phyloP scores from a whole-genome alignment of 2,329 filamentous ascomycete genomes.

The Parascedosporium putredinis region DNA sequence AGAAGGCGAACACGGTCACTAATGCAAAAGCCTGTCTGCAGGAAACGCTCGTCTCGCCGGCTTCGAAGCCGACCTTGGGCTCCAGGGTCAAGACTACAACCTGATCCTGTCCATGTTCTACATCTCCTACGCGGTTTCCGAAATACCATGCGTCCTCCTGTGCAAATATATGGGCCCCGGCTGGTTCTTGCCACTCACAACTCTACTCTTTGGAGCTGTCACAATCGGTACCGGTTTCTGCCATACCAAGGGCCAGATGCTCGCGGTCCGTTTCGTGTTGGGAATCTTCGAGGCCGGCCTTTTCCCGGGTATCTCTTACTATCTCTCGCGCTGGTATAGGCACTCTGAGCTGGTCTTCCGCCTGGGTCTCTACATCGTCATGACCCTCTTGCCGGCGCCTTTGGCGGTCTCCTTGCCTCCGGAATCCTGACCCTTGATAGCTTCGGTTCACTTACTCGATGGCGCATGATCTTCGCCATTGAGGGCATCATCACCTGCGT shows the following conservation, averaged over 20 bases:
- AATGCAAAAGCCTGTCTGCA: constrained; percentile 29
- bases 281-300: constrained; percentile 62
- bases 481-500: constrained; percentile 43
- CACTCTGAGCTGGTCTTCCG: constrained; percentile 58
- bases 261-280: constrained; percentile 56
- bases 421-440: constrained; percentile 63
- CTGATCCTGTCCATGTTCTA: constrained; percentile 40
- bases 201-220: constrained; percentile 43
- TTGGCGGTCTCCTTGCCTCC: constrained; percentile 62
- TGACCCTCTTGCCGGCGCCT: constrained; percentile 64
- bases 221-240: constrained; percentile 38
- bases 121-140: constrained; percentile 40
- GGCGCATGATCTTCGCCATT: constrained; percentile 75
- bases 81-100: constrained; percentile 50
- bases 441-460: constrained; percentile 48
- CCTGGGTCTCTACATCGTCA: constrained; percentile 60
- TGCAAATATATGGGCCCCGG: constrained; percentile 41
- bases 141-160: constrained; percentile 47
- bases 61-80: constrained; percentile 25
- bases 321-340: constrained; percentile 66
- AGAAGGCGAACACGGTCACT: constrained; percentile 17
- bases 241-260: constrained; percentile 34
- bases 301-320: constrained; percentile 57
- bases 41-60: constrained; percentile 26
- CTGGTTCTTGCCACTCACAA: constrained; percentile 36